These are phyloP conservation scores for Verticillium nonalfalfae DNA, from an alignment of 2,329 filamentous ascomycete species.

Conservation along the genomic window DNA sequence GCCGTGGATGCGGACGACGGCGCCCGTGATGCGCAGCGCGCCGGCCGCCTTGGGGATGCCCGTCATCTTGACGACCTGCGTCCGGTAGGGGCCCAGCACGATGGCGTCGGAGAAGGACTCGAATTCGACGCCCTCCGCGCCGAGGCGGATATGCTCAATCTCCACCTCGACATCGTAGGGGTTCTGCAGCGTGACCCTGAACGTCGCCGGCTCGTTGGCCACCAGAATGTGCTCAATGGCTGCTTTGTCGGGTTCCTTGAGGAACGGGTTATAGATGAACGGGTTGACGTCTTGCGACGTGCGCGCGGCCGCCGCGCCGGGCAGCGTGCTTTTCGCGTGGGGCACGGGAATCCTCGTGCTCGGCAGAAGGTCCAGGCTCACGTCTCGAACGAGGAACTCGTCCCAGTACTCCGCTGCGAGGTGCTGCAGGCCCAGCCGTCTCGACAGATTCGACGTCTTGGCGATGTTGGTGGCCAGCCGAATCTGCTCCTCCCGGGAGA, in stretches of 20 bases:
- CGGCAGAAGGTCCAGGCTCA: constrained; percentile 62
- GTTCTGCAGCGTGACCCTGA: constrained; percentile 83
- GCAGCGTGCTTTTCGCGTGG: constrained; percentile 51
- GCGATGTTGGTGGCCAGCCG: constrained; percentile 80
- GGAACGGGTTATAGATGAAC: constrained; percentile 92
- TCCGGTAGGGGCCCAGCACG: constrained; percentile 72
- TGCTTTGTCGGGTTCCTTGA: constrained; percentile 58
- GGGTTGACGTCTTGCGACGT: constrained; percentile 65
- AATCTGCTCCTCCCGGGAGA: constrained; percentile 77
- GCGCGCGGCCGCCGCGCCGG: constrained; percentile 40
- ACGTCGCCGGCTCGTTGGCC: constrained; percentile 69
- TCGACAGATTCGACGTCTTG: constrained; percentile 73
- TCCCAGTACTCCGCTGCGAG: constrained; percentile 91
- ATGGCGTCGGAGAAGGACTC: constrained; percentile 58
- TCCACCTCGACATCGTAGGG: constrained; percentile 90
- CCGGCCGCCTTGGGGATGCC: constrained; percentile 65
- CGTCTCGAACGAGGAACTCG: constrained; percentile 78
- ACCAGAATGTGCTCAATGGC: constrained; percentile 65
- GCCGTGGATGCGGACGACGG: constrained; percentile 70
- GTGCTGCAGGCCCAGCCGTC: constrained; percentile 63
- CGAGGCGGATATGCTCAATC: constrained; percentile 72
- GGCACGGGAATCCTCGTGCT: constrained; percentile 57
- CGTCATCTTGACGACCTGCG: constrained; percentile 68
- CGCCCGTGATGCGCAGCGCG: constrained; percentile 67
- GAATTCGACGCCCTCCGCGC: constrained; percentile 68